Base-by-base conservation (phyloP, 768 basidiomycete species). In the Phylloporus rhodoxanthus region DNA sequence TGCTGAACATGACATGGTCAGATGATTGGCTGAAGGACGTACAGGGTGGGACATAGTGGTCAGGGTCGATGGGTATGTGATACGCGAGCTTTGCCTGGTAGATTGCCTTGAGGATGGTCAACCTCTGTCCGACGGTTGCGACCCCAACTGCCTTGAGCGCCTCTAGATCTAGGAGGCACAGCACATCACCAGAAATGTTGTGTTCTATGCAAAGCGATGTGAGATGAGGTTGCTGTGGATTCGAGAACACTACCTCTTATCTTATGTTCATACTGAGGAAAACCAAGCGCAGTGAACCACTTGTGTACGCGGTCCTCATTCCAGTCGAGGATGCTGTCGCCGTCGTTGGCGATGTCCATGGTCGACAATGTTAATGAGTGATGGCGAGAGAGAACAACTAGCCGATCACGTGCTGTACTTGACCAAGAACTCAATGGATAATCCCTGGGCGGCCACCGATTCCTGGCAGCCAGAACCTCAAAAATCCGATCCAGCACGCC, bases 21-120 rank as follows among this genome's bases (percentile, higher is more conserved):
- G 44, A 4, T n/a, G 19, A 20, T 25, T 45, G 38, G 45, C 14
- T 9, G 36, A 37, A 41, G 41, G 8, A 72, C 89, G 61, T 62
- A 91, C 92, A 93, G 50, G 91, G 90, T 8, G 93, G 92, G 13
- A 93, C 79, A 65, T 91, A 96, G 59, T 90, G 79, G 54, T 87
- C 85, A 33, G 85, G 72, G 51, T 91, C 89, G 57, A 94, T 82
- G 32, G 87, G 82, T 45, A 99, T 74, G 54, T 82, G 82, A 61
- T 94, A 79, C 1, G 82, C 81, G 45, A 93, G 70, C 74, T 99
- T 99, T 59, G 90, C 73, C 46, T 82, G 81, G 71, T 96, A 98
- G 50, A 97, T 83, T 42, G 87, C 85, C 68, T 92, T 94, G 65
- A 98, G 82, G 55, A 98, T 91, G 38, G 88, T 76, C 30, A 99